These are phyloP conservation scores for Zasmidium angulare DNA, from an alignment of 2,329 filamentous ascomycete genomes.

Conservation along the genomic window DNA sequence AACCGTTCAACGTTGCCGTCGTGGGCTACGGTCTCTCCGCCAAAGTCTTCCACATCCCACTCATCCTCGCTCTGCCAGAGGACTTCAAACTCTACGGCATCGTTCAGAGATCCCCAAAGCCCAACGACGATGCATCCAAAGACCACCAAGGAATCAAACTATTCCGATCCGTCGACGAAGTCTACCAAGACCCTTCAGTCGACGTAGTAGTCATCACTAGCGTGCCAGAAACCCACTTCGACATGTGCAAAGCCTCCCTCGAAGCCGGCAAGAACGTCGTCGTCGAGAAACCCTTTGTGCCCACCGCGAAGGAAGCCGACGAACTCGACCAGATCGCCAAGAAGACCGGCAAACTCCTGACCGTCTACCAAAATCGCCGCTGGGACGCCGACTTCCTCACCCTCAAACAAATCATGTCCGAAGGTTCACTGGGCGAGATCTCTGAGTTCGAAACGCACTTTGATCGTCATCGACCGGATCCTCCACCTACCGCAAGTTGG, in stretches of 20 bases:
- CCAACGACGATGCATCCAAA: conserved; percentile 64
- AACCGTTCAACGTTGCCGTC: conserved; percentile 55
- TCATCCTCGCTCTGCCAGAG: conserved; percentile 61
- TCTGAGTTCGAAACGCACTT: conserved; percentile 80
- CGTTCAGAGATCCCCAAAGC: conserved; percentile 69
- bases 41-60: conserved; percentile 82
- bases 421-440: conserved; percentile 65
- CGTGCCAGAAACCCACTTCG: conserved; percentile 69
- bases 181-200: conserved; percentile 65
- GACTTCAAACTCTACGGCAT: conserved; percentile 70
- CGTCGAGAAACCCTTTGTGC: conserved; percentile 81
- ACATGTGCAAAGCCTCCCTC: conserved; percentile 63
- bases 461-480: conserved; percentile 67
- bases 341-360: conserved; percentile 41
- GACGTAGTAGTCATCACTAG: conserved; percentile 72
- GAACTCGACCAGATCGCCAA: conserved; percentile 51
- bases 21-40: conserved; percentile 65
- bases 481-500: conserved; percentile 56
- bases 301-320: conserved; percentile 66
- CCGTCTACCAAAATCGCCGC: conserved; percentile 61
- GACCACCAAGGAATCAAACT: conserved; percentile 67
- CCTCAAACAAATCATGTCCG: conserved; percentile 60
- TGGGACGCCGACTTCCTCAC: conserved; percentile 79
- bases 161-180: conserved; percentile 61
- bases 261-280: conserved; percentile 74